phyloP scores from a whole-genome alignment of 257 asterid genomes.

The Nicotiana knightiana region DNA sequence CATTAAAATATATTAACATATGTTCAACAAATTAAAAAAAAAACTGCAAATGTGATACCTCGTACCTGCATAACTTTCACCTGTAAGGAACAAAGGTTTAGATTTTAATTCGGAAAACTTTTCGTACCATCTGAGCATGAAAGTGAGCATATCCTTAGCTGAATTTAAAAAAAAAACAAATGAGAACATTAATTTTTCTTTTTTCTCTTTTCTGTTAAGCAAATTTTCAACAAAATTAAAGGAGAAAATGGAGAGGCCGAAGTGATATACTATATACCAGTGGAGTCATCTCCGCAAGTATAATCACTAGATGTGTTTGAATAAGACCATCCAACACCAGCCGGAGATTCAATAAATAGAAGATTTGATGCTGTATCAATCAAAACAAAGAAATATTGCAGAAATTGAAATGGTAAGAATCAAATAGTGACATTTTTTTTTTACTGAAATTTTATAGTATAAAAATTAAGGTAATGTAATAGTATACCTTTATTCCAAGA shows the following conservation, averaged over 20 bases:
- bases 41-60: not conserved
- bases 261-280: conserved; percentile 13
- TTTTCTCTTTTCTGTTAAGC: not conserved
- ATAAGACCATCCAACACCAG: conserved; percentile 41
- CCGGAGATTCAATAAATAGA: conserved; percentile 36
- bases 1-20: no score
- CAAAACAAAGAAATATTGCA: not conserved
- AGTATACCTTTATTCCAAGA: conserved; percentile 38
- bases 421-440: not conserved
- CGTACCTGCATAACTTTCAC: conserved; percentile 41
- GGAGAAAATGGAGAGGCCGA: not conserved
- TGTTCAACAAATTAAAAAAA: no score
- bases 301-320: conserved; percentile 31
- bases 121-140: conserved; percentile 30
- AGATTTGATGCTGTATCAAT: conserved; percentile 27
- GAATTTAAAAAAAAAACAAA: not conserved
- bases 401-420: not conserved
- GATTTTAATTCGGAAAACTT: conserved; percentile 24
- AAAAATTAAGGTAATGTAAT: not conserved
- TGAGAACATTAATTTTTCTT: not conserved
- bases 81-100: conserved; percentile 29
- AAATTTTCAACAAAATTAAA: not conserved
- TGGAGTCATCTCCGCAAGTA: conserved; percentile 30
- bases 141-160: conserved; percentile 29
- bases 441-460: not conserved